Base-by-base conservation (phyloP, 2,329 filamentous ascomycete genomes). In the Penicillium sp. region DNA sequence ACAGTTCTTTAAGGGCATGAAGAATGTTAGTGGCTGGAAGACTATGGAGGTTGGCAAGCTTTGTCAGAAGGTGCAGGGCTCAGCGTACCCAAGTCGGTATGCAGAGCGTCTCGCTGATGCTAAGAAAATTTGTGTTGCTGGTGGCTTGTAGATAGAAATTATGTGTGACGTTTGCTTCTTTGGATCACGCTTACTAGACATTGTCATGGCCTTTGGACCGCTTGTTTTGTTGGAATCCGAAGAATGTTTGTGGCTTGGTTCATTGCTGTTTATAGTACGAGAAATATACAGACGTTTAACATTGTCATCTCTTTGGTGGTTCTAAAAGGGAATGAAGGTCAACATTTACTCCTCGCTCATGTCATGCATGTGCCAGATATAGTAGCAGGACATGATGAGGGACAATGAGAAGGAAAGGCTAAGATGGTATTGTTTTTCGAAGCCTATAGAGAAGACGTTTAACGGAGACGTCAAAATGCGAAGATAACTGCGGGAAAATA, bases 41-140 rank as follows among this genome's bases (percentile, higher is more conserved):
- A 56, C 55, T n/a, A 65, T 65, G 63, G 49, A 58, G 10, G 56
- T 64, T 46, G 64, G 64, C 9, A 61, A 56, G 33, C 56, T 67
- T 17, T 67, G 64, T 48, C 64, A 67, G 60, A 63, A 61, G 53
- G 63, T 66, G 5, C 64, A 67, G 56, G 55, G 55, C n/a, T 67
- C 63, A 50, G 70, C 42, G 10, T 63, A 59, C 43, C 61, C 61
- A 5, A 17, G 7, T 40, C 61, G 61, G 13, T 63, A 63, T 50
- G 40, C 42, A 15, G 42, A 59, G n/a, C 61, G 57, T 57, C 47
- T 59, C 4, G 19, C 29, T 49, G 54, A 63, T 35, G 59, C 61
- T 13, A 46, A 59, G 50, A 57, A 59, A 23, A 63, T 63, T 45
- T 63, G 61, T 46, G 50, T 19, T 43, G 59, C 61, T 50, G 61